Evolutionary conservation across 441 rosid species (phyloP), one percentile per base, ranked within the genome.

Genomic region (Populus hybrid): DNA sequence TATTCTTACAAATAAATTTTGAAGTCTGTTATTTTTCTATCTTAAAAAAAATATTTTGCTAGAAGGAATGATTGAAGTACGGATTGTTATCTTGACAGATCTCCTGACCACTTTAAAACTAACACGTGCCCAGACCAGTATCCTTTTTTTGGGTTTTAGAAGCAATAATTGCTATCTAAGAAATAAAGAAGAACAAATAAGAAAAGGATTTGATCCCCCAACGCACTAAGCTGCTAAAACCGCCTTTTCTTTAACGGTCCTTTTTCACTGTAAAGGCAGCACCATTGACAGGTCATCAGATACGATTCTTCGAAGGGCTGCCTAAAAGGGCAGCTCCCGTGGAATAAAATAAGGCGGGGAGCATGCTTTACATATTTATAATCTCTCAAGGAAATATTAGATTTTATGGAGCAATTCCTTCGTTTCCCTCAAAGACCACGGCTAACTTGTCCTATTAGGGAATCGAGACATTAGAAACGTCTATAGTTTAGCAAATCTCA

Each of bases 381-480:
- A 68, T 74, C 74, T 40, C 64, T 24, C 21, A 12, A 35, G 24
- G 53, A 75, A 69, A 76, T 72, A 73, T 67, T 75, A 69, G 45
- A 59, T 21, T 21, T 77, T 18, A 24, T 8, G 24, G 61, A 40
- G 64, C 40, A 33, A 68, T 28, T 40, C 12, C 77, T 53, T 81
- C 21, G 26, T 64, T 53, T 67, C 38, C 38, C 66, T 16, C 3
- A 3, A 24, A 50, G 64, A 23, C 3, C 35, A 74, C 23, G 42
- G 53, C 67, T 9, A 68, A 20, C 64, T 84, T 79, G 81, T 84
- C 84, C 75, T 73, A 65, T 72, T 79, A 68, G 69, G 11, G 73
- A 73, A 77, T 65, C 72, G 11, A 76, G 68, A 53, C 53, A 45
- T 4, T 2, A 66, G 64, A 74, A 26, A 9, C 31, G 59, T 64